These are phyloP conservation scores for Tolypocladium album DNA, from an alignment of 2,329 filamentous ascomycete species.

Conservation along the genomic window DNA sequence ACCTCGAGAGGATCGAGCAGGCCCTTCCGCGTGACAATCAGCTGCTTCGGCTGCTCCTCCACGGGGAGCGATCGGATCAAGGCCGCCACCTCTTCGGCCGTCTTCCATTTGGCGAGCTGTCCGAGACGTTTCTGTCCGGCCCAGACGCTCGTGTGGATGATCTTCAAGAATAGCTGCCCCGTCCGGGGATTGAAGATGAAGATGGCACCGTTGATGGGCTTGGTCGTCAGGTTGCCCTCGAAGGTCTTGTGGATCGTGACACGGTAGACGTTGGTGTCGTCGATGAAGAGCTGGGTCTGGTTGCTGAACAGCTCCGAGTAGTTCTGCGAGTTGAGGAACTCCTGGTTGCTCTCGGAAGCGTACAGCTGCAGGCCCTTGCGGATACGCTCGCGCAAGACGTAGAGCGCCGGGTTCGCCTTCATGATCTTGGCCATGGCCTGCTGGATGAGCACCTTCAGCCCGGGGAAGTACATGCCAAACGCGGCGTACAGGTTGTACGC, in stretches of 20 bases:
- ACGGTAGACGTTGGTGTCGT: constrained; percentile 98
- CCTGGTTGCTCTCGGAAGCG: constrained; percentile 96
- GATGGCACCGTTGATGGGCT: constrained; percentile 98
- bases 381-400: constrained; percentile 94
- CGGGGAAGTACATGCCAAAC: constrained; percentile 97
- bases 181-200: constrained; percentile 99
- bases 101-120: constrained; percentile 98
- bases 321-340: constrained; percentile 98
- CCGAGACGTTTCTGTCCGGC: constrained; percentile 98
- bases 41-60: constrained; percentile 96
- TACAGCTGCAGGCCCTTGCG: constrained; percentile 96
- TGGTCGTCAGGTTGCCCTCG: constrained; percentile 96
- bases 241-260: constrained; percentile 99
- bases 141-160: constrained; percentile 99
- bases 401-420: constrained; percentile 96
- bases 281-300: constrained; percentile 96
- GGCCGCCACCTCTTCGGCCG: constrained; percentile 96
- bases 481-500: constrained; percentile 98
- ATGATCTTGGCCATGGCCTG: constrained; percentile 99
- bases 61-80: constrained; percentile 91
- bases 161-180: constrained; percentile 95
- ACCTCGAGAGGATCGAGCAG: constrained; percentile 94
- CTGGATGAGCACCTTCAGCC: constrained; percentile 87
- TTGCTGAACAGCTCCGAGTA: constrained; percentile 99
- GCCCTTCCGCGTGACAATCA: constrained; percentile 97